These are phyloP conservation scores for Exophiala aquamarina DNA, from an alignment of 2,329 filamentous ascomycete species.

Conservation along the genomic window DNA sequence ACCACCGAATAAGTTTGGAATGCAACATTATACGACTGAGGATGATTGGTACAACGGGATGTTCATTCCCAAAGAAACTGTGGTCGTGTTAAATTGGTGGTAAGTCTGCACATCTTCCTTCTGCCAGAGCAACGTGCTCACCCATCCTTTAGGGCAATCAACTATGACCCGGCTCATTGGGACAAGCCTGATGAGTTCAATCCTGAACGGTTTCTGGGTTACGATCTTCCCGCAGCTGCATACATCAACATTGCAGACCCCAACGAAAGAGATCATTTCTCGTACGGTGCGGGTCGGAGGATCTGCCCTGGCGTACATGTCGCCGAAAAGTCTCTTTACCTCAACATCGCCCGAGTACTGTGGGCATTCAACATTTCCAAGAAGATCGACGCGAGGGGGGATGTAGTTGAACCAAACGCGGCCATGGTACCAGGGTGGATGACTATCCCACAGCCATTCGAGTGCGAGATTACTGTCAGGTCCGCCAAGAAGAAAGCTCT, in stretches of 20 bases:
- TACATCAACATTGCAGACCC: constrained; percentile 36
- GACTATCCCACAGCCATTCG: constrained; percentile 21
- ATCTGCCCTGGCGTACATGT: constrained; percentile 35
- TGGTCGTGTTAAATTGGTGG: constrained; percentile 44
- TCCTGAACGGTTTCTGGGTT: constrained; percentile 21
- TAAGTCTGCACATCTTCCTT: constrained; percentile 32
- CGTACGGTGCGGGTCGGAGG: constrained; percentile 34
- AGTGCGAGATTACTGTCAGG: constrained; percentile 15
- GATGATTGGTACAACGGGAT: constrained; percentile 27
- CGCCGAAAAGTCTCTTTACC: constrained; percentile 33
- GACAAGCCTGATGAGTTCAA: constrained; percentile 18
- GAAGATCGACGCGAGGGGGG: neutral
- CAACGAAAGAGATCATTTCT: constrained; percentile 30
- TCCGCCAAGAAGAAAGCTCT: constrained; percentile 15
- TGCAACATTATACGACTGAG: constrained; percentile 26
- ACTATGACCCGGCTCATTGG: constrained; percentile 25
- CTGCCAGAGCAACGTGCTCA: neutral
- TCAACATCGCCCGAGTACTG: constrained; percentile 32
- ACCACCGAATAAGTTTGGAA: constrained; percentile 46
- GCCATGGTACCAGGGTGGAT: constrained; percentile 23
- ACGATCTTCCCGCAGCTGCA: constrained; percentile 33
- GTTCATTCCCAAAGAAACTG: constrained; percentile 28
- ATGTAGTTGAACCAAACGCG: constrained; percentile 15
- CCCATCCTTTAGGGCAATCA: constrained; percentile 22
- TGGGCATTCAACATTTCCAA: constrained; percentile 34